Percentiles rank a stretch among this genome's conserved stretches.
These are phyloP conservation scores for Syzygium grande DNA, from an alignment of 345 rosid genomes.

Conservation along the genomic window DNA sequence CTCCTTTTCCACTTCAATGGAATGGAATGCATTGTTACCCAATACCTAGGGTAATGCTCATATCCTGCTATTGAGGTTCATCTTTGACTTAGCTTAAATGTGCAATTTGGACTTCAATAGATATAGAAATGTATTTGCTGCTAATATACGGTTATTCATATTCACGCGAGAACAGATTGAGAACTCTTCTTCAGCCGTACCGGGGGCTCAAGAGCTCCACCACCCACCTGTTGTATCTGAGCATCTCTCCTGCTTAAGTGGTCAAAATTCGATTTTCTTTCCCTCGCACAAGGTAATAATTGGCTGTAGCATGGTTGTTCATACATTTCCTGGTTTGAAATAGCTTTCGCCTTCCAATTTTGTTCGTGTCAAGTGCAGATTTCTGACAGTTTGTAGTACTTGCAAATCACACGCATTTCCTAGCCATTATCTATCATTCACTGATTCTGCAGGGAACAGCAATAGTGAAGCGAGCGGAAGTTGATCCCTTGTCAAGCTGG, in stretches of 20 bases:
- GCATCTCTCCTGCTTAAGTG: slow-evolving; percentile 22
- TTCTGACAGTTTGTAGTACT: not conserved
- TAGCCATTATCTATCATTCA: not conserved
- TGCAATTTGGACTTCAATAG: not conserved
- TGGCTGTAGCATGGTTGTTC: not conserved
- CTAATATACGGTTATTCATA: not conserved
- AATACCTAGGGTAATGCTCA: not conserved
- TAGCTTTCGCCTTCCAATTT: not conserved
- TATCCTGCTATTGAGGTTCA: not conserved
- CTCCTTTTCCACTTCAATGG: slow-evolving; percentile 2
- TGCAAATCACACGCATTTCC: not conserved
- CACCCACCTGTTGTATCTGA: slow-evolving; percentile 17
- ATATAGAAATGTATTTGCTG: not conserved
- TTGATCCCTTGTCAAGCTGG: not conserved
- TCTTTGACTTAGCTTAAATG: not conserved
- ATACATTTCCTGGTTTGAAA: not conserved
- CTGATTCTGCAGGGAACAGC: slow-evolving; percentile 39
- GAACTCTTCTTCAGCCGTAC: slow-evolving; percentile 13
- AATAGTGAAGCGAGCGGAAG: slow-evolving; percentile 45
- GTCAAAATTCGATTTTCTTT: slow-evolving; percentile 23
- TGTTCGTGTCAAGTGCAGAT: not conserved
- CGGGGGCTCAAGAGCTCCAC: slow-evolving; percentile 12
- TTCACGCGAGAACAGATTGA: slow-evolving; percentile 12
- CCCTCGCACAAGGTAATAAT: slow-evolving; percentile 30
- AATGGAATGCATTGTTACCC: not conserved